A percentile compares a stretch with the other conserved stretches of the same genome.
Evolutionary conservation across 768 basidiomycete species (phyloP).

Genomic region (Artomyces pyxidatus): DNA sequence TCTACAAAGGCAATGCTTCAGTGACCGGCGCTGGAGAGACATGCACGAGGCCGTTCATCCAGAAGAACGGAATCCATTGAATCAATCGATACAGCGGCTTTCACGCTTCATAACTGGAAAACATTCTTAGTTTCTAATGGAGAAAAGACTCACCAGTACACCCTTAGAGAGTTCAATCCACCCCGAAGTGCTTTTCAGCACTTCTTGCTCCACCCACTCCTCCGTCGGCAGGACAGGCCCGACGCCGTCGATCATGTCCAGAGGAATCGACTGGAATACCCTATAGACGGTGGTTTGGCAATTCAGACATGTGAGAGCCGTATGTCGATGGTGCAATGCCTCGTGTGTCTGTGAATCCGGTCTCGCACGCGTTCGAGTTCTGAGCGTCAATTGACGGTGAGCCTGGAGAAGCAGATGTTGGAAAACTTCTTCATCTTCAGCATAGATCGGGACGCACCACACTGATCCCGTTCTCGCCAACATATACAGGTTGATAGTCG

Average conservation of each 20-base stretch:
- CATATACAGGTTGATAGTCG: slow-evolving; percentile 48
- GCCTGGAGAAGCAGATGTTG: slow-evolving; percentile 30
- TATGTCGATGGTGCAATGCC: slow-evolving; percentile 38
- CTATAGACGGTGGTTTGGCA: slow-evolving; percentile 64
- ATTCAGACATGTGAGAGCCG: slow-evolving; percentile 59
- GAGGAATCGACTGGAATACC: slow-evolving; percentile 49
- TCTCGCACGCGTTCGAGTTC: slow-evolving; percentile 35
- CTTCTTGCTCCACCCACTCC: slow-evolving; percentile 71
- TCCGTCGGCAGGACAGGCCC: slow-evolving; percentile 62
- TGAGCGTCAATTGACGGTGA: slow-evolving; percentile 64
- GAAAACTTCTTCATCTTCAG: background rate
- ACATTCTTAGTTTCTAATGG: background rate
- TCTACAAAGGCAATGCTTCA: slow-evolving; percentile 14
- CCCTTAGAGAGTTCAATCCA: slow-evolving; percentile 66
- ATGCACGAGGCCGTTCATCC: slow-evolving; percentile 3
- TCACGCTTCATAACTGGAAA: background rate
- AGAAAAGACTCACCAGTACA: slow-evolving; percentile 50
- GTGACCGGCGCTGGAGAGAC: background rate
- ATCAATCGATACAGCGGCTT: background rate
- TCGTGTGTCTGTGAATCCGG: slow-evolving; percentile 13
- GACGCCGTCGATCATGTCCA: slow-evolving; percentile 51
- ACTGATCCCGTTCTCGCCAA: slow-evolving; percentile 57
- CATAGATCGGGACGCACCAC: slow-evolving; percentile 39
- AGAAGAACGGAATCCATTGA: background rate
- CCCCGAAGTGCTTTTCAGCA: slow-evolving; percentile 57